A percentile compares a stretch with the other conserved stretches of the same genome.
These are phyloP conservation scores for Aristolochia fimbriata DNA, from an alignment of 164 flowering plant genomes.

Conservation along the genomic window DNA sequence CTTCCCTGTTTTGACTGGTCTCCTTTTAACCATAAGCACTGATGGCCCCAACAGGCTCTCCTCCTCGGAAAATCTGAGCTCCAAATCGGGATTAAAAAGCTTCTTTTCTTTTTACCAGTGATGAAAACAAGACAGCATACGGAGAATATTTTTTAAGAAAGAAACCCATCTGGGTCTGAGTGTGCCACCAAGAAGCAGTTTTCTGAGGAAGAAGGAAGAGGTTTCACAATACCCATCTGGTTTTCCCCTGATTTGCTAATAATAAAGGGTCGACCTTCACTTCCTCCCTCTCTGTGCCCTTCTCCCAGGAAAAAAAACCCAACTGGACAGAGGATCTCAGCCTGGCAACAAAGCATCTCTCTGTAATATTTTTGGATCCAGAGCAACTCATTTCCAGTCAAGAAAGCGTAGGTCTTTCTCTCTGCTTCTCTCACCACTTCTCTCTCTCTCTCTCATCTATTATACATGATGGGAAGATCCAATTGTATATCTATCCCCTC, in stretches of 20 bases:
- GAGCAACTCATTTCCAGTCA: background rate
- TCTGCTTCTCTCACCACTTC: slow-evolving; percentile 15
- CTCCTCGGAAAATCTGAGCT: slow-evolving; percentile 5
- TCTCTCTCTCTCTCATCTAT: slow-evolving; percentile 12
- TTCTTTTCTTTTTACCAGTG: slow-evolving; percentile 28
- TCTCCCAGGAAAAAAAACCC: background rate
- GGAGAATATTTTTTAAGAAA: slow-evolving; percentile 15
- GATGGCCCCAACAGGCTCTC: background rate
- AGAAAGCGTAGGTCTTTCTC: slow-evolving; percentile 9
- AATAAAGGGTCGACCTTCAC: slow-evolving; percentile 1
- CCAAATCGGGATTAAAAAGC: slow-evolving; percentile 11
- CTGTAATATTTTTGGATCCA: slow-evolving; percentile 1
- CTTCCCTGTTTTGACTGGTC: slow-evolving; percentile 1
- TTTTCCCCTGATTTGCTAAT: background rate
- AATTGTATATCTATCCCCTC: too few relatives aligned
- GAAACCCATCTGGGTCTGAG: background rate
- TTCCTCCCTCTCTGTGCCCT: background rate
- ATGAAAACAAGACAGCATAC: slow-evolving; percentile 14
- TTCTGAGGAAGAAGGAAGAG: background rate
- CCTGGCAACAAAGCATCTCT: background rate
- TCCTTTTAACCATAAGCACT: slow-evolving; percentile 13
- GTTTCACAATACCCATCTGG: background rate
- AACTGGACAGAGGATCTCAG: background rate
- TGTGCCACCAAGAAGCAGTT: slow-evolving; percentile 10
- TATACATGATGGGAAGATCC: background rate